A percentile compares a stretch with the other conserved stretches of the same genome.
Evolutionary conservation across 1,284 basidiomycete species (phyloP).

Genomic region (Trichosporon sp.): DNA sequence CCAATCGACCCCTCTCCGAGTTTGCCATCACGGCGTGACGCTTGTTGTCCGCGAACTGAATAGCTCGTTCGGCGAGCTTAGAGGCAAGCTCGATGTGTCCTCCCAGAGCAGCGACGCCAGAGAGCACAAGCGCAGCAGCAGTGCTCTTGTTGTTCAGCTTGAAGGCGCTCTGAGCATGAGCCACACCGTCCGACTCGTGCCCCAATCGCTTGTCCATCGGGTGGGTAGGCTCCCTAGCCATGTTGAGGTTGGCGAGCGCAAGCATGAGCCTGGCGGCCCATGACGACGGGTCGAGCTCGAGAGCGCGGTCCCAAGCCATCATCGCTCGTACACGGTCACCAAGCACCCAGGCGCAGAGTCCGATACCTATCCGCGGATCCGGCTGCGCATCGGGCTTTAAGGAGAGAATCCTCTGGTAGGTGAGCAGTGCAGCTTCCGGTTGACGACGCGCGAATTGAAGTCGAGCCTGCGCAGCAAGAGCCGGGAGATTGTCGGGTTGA

Average conservation of each 20-base stretch:
- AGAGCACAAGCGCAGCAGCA: slow-evolving; percentile 34
- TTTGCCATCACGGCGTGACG: slow-evolving; percentile 72
- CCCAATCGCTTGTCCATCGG: slow-evolving; percentile 36
- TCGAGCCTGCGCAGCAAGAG: slow-evolving; percentile 57
- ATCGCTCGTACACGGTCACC: slow-evolving; percentile 71
- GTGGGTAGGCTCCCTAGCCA: slow-evolving; percentile 61
- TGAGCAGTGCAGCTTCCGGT: slow-evolving; percentile 67
- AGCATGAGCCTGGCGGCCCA: slow-evolving; percentile 72
- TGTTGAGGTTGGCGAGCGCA: slow-evolving; percentile 75
- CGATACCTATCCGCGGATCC: slow-evolving; percentile 88
- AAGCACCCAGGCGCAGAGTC: slow-evolving; percentile 81
- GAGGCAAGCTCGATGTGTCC: slow-evolving; percentile 57
- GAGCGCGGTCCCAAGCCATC: slow-evolving; percentile 70
- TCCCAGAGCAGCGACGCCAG: slow-evolving; percentile 29
- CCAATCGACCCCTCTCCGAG: slow-evolving; percentile 68
- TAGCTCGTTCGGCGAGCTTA: slow-evolving; percentile 84
- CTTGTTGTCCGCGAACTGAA: slow-evolving; percentile 84
- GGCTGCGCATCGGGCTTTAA: slow-evolving; percentile 71
- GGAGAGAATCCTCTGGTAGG: slow-evolving; percentile 75
- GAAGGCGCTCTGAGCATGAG: slow-evolving; percentile 35
- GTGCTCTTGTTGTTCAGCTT: slow-evolving; percentile 40
- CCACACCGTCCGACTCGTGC: slow-evolving; percentile 33
- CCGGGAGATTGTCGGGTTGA: slow-evolving; percentile 67
- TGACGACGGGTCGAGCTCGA: slow-evolving; percentile 62
- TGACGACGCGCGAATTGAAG: slow-evolving; percentile 72